Evolutionary conservation across 768 basidiomycete species (phyloP), one percentile per base, ranked within the genome.

Genomic region (Inosperma sp.): DNA sequence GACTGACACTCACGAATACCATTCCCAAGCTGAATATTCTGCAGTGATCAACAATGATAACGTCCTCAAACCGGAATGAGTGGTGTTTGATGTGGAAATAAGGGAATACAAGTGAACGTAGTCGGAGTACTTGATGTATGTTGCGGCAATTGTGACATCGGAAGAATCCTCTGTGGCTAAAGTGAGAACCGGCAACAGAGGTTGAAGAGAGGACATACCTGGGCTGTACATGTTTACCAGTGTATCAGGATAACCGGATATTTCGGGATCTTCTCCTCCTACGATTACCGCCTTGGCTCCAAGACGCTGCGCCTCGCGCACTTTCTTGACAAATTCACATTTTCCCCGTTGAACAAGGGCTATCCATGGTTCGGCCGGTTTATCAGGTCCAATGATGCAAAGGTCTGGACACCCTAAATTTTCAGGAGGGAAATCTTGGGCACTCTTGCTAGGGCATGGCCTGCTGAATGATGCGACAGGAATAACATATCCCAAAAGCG

Each of bases 171-270:
- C 93, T 90, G 63, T 23, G 50, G 46, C 14, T 35, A 6, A 54
- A 19, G 35, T 35, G 26, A 35, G 25, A 45, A 16, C 21, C 13
- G 34, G 52, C 26, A 51, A 29, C 40, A 39, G 39, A 33, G 22
- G 47, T 35, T 7, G 17, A 42, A 42, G 23, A 40, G 29, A 39
- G 62, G 52, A 62, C 77, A 47, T 42, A 88, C 93, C 87, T 68
- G 88, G 88, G 65, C 86, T 89, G 69, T 88, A 96, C 90, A 96
- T 94, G 59, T 88, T 92, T 46, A 93, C 78, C 54, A 96, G 74
- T 22, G 80, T 76, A 62, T 93, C 85, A 29, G 92, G 80, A 55
- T 78, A 77, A 6, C 83, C 88, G 29, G 75, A 78, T 51, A 76
- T 61, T 16, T 76, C 79, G 16, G 84, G 83, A 59, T 84, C 74